Evolutionary conservation across 192 early-diverging fungal genomes (phyloP).

Genomic region (Dimargaris verticillata): DNA sequence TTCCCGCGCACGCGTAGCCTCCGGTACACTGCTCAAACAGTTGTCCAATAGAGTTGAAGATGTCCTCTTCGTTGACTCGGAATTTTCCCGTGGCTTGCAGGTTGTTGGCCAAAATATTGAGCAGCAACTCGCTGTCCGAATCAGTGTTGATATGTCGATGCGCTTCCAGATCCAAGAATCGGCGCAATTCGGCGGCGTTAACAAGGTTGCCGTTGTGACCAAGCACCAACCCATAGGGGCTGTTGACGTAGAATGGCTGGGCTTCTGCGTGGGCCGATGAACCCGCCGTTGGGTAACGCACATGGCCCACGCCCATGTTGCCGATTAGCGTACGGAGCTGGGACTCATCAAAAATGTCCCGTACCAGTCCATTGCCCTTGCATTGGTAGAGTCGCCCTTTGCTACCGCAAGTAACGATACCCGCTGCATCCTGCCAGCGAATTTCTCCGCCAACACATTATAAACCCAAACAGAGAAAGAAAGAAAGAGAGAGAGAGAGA

Average conservation of each 20-base stretch:
- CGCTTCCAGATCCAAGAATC: slow-evolving; percentile 82
- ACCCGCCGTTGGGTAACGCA: slow-evolving; percentile 96
- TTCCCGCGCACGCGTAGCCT: slow-evolving; percentile 86
- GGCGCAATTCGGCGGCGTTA: slow-evolving; percentile 75
- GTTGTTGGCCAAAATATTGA: slow-evolving; percentile 96
- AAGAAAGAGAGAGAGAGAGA: too few relatives aligned
- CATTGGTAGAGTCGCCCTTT: slow-evolving; percentile 95
- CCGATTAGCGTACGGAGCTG: slow-evolving; percentile 67
- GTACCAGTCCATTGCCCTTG: slow-evolving; percentile 99
- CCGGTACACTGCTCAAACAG: slow-evolving; percentile 73
- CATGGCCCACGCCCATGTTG: slow-evolving; percentile 89
- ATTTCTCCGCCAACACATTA: too few relatives aligned
- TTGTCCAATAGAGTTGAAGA: slow-evolving; percentile 77
- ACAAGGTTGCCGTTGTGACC: slow-evolving; percentile 98
- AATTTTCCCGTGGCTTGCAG: slow-evolving; percentile 95
- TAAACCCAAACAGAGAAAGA: too few relatives aligned
- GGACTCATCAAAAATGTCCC: slow-evolving; percentile 81
- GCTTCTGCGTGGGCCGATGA: slow-evolving; percentile 91
- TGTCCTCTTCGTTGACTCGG: slow-evolving; percentile 95
- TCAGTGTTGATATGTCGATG: slow-evolving; percentile 99
- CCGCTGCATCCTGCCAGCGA: slow-evolving; percentile 81
- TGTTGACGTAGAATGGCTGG: slow-evolving; percentile 99
- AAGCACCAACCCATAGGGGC: slow-evolving; percentile 91
- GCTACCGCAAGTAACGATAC: slow-evolving; percentile 92
- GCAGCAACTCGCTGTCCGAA: slow-evolving; percentile 94